These are phyloP conservation scores for Wickerhamiella australiensis DNA, from an alignment of 805 yeast species.

Conservation along the genomic window DNA sequence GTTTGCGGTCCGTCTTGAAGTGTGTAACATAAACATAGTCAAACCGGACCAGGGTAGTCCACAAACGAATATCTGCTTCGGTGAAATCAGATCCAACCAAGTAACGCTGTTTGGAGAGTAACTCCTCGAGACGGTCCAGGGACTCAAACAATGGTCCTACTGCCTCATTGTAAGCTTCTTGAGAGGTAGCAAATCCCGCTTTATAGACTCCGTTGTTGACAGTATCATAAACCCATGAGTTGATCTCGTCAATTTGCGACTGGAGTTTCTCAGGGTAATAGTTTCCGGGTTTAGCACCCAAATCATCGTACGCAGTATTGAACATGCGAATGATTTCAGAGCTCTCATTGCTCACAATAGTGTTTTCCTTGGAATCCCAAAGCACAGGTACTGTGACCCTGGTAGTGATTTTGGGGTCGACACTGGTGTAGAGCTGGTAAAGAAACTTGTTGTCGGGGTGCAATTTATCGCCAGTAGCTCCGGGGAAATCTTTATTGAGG, in stretches of 20 bases:
- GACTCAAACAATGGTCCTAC: constrained; percentile 54
- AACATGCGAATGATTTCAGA: constrained; percentile 80
- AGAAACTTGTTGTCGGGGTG: constrained; percentile 45
- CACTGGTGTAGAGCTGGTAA: constrained; percentile 61
- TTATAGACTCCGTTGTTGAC: constrained; percentile 92
- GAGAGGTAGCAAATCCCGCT: constrained; percentile 76
- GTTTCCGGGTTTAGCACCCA: constrained; percentile 40
- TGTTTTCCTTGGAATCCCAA: constrained; percentile 73
- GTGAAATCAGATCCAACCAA: constrained; percentile 58
- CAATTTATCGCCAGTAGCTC: constrained; percentile 44
- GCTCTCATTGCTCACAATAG: constrained; percentile 87
- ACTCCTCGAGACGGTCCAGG: constrained; percentile 34
- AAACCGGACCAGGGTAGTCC: constrained; percentile 65
- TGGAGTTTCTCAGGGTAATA: constrained; percentile 49
- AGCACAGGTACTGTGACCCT: constrained; percentile 86
- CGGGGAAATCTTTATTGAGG: constrained; percentile 43
- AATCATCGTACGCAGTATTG: constrained; percentile 52
- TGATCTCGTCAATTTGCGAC: constrained; percentile 57
- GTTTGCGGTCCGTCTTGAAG: constrained; percentile 80
- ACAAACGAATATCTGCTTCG: constrained; percentile 83
- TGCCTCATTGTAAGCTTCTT: constrained; percentile 66
- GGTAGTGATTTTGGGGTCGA: constrained; percentile 63
- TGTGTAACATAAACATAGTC: constrained; percentile 48
- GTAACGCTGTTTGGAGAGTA: constrained; percentile 31
- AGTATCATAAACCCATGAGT: constrained; percentile 69